Evolutionary conservation across 768 basidiomycete genomes (phyloP).

Genomic region (Sarcomyxa edulis): DNA sequence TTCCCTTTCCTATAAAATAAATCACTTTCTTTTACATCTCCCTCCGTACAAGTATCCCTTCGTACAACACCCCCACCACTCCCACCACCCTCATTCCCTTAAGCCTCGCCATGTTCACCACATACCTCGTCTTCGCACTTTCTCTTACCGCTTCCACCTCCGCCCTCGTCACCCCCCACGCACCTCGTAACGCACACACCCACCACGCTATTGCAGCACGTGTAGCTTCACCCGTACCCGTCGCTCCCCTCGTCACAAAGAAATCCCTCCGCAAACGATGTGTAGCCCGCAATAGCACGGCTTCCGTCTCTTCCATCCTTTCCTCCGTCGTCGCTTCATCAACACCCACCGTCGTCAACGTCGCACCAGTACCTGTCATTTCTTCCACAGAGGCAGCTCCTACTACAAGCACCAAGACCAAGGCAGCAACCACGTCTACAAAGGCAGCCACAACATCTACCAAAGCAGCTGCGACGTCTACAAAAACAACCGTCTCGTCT

Average conservation of each 20-base stretch:
- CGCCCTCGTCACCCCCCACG: conserved; percentile 34
- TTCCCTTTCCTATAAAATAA: conserved; percentile 6
- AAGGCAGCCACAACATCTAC: conserved; percentile 14
- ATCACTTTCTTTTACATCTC: background rate
- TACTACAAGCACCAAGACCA: conserved; percentile 6
- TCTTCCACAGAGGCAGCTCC: too few species aligned
- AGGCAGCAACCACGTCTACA: background rate
- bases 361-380: conserved; percentile 10
- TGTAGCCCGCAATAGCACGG: conserved; percentile 24
- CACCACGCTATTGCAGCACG: conserved; percentile 41
- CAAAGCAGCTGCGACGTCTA: conserved; percentile 12
- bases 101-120: conserved; percentile 33
- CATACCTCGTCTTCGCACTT: conserved; percentile 37
- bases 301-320: conserved; percentile 13
- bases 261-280: conserved; percentile 30
- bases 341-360: too few species aligned
- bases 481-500: conserved; percentile 14
- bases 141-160: conserved; percentile 34
- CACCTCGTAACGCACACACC: conserved; percentile 28
- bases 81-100: conserved; percentile 7
- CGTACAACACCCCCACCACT: conserved; percentile 12
- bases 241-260: conserved; percentile 20
- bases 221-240: conserved; percentile 26
- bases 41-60: conserved; percentile 6
- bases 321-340: too few species aligned